These are phyloP conservation scores for Rhodotorula graminis DNA, from an alignment of 768 basidiomycete genomes.

Conservation along the genomic window DNA sequence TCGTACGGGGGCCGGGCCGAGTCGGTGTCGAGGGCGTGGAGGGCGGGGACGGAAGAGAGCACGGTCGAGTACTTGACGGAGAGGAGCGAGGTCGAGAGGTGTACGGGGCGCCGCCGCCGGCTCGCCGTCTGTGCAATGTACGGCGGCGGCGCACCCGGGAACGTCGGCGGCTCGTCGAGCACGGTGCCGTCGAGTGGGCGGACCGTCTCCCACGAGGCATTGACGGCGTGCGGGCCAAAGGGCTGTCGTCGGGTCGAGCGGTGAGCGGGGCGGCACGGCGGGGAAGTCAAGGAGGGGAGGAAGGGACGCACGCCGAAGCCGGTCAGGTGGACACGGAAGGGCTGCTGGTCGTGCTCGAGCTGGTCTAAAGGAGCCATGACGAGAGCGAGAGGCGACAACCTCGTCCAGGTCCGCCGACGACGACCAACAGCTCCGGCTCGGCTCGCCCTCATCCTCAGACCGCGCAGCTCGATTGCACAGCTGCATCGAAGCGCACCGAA, in stretches of 20 bases:
- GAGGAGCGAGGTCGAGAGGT: not conserved
- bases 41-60: not conserved
- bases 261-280: too few relatives aligned
- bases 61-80: not conserved
- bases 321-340: not conserved
- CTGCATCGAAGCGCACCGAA: too few relatives aligned
- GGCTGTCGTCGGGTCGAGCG: not conserved
- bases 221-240: not conserved
- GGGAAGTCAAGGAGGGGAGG: too few relatives aligned
- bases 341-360: not conserved
- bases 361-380: not conserved
- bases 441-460: not conserved
- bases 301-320: conserved; percentile 7
- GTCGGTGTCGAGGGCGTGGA: not conserved
- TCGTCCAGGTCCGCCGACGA: not conserved
- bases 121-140: too few relatives aligned
- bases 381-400: not conserved
- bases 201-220: not conserved
- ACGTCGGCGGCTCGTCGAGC: not conserved
- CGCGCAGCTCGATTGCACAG: too few relatives aligned
- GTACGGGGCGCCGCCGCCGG: not conserved
- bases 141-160: too few relatives aligned
- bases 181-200: not conserved
- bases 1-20: not conserved
- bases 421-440: not conserved